Evolutionary conservation across 2,329 filamentous ascomycete genomes (phyloP), one percentile per base, ranked within the genome.

Genomic region (Penicillium glabrum): DNA sequence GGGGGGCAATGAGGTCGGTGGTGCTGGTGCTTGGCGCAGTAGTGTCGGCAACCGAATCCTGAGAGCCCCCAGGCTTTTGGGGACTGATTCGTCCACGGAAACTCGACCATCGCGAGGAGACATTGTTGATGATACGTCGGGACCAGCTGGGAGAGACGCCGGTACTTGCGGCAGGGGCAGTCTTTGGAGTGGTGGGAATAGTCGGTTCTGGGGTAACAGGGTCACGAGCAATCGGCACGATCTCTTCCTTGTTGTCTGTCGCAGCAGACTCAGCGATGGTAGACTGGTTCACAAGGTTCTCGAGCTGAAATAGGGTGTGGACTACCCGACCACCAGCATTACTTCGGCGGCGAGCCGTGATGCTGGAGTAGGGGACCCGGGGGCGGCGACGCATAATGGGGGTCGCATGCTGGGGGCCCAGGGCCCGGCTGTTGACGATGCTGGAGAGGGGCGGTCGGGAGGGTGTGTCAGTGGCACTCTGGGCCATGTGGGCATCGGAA

Each of bases 301-400:
- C 67, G 29, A 74, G 56, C 16, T 70, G 71, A 44, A 70, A 73
- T 11, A 74, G 56, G 5, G 74, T 74, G n/a, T 61, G 66, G 21
- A 72, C 62, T 27, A 75, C 69, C 5, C 67, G 66, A 13, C 72
- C 74, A 48, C 68, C 59, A 24, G 61, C 62, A 55, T 74, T 70
- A 3, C 60, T 62, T 19, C 61, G 58, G 31, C 71, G 71, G 13
- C 70, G 68, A 19, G 63, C 68, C 16, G 65, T 62, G 39, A 71
- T 69, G 39, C 70, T 68, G 6, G 68, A 63, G 48, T 70, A 71
- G 6, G 73, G 58, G n/a, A 43, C 61, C 49, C 63, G 61, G 26
- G 63, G 52, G 31, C 57, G 58, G 35, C 56, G 57, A 19, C 50
- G 50, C 19, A 21, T 24, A 45, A 59, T 61, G n/a, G 55, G 63